Evolutionary conservation across 2,329 filamentous ascomycete genomes (phyloP).

Genomic region (Apiospora hydei): DNA sequence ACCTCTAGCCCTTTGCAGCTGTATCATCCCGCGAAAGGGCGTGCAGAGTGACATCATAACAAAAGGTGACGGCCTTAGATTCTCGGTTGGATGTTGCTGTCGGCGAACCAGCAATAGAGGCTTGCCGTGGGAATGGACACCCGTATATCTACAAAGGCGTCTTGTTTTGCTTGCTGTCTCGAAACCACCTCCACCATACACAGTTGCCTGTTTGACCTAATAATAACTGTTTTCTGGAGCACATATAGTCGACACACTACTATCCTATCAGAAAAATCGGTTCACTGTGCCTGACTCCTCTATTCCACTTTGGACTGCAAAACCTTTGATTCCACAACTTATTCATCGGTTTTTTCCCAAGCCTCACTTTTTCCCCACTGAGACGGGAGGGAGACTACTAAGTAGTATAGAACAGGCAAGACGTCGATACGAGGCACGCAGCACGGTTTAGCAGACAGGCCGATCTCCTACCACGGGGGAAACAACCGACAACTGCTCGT

Average conservation of each 20-base stretch:
- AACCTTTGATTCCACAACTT: slow-evolving; percentile 10
- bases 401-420: slow-evolving; percentile 1
- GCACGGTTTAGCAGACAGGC: not conserved
- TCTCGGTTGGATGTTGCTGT: not conserved
- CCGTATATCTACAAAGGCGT: not conserved
- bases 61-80: not conserved
- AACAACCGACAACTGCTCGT: not conserved
- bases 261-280: not conserved
- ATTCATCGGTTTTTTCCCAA: not conserved
- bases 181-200: slow-evolving; percentile 11
- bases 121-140: not conserved
- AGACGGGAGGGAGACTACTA: not conserved
- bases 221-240: not conserved
- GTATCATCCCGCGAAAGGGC: slow-evolving; percentile 4
- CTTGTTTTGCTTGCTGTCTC: slow-evolving; percentile 10
- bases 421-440: not conserved
- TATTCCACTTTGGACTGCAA: slow-evolving; percentile 9
- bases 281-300: slow-evolving; percentile 3
- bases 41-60: slow-evolving; percentile 16
- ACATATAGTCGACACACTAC: not conserved
- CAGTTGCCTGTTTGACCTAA: not conserved
- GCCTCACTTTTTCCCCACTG: slow-evolving; percentile 19
- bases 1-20: slow-evolving; percentile 14
- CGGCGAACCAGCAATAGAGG: not conserved
- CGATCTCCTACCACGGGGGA: not conserved